Base-by-base conservation (phyloP, 768 basidiomycete genomes). In the Hericium coralloides region DNA sequence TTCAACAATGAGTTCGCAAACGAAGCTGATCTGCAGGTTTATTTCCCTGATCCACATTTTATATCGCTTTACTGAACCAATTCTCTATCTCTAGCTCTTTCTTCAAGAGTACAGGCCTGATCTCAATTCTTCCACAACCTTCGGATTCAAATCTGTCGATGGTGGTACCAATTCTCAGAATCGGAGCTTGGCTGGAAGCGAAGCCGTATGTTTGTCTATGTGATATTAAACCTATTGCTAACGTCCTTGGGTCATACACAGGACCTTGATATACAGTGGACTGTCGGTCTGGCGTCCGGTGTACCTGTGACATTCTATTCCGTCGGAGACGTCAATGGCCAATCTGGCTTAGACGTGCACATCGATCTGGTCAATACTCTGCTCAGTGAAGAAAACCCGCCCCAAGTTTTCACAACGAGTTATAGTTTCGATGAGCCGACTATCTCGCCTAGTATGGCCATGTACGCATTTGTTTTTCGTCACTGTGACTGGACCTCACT, bases 101-200 rank as follows among this genome's bases (percentile, higher is more conserved):
- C 58, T 70, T 38, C 56, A 56, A 53, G 55, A 38, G 3, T 64
- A 70, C 50, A 67, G 72, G 31, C 60, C 71, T 0, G 72, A 74
- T 53, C 58, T 75, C 18, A 17, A 64, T 14, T 63, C 67, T 15
- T 54, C 66, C 9, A 71, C 70, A 1, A 69, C 69, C 7, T 74
- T 74, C 61, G 54, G 69, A 15, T 58, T 72, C 10, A 65, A 72
- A 55, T 67, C 68, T 17, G 60, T 75, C n/a, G 73, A 75, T 53
- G 73, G 70, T 4, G 73, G 73, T 12, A 12, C 15, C 2, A 71
- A 74, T 58, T 53, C 71, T 0, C 73, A 74, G 57, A 43, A 60
- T 10, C 57, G 65, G 2, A 38, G 38, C 9, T 23, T 67, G 15
- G 72, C 72, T 1, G 73, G 73, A 20, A 59, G 67, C 18, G 73